A percentile compares a stretch with the other conserved stretches of the same genome.
Conservation (phyloP, 2,329 filamentous ascomycete genomes). For the Trichoderma asperellum region DNA sequence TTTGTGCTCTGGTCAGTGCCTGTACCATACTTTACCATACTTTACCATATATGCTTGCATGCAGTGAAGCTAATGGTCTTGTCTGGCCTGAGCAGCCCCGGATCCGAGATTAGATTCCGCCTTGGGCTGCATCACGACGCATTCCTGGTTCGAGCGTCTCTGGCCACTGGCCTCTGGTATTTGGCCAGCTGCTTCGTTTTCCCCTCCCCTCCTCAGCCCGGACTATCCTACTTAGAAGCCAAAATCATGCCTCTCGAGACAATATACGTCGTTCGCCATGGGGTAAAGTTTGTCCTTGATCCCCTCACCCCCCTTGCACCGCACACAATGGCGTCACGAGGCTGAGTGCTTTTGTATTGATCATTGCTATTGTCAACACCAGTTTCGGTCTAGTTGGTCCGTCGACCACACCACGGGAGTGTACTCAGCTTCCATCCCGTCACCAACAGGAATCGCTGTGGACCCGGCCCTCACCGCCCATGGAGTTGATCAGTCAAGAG, state of each 20-base stretch:
- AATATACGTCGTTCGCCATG: slow-evolving; percentile 76
- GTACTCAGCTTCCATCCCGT: slow-evolving; percentile 73
- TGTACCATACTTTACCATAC: not conserved
- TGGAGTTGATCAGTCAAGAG: slow-evolving; percentile 79
- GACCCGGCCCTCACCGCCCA: slow-evolving; percentile 88
- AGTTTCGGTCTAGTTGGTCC: slow-evolving; percentile 91
- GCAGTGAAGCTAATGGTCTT: not conserved
- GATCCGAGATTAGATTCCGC: slow-evolving; percentile 19
- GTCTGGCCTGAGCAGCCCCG: slow-evolving; percentile 22
- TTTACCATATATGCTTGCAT: not conserved
- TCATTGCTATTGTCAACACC: slow-evolving; percentile 32
- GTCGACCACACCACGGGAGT: slow-evolving; percentile 79
- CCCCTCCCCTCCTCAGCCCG: not conserved
- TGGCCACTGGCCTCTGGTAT: not conserved
- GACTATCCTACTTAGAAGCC: not conserved
- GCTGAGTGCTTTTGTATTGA: slow-evolving; percentile 30
- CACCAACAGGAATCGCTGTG: slow-evolving; percentile 84
- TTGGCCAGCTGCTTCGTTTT: not conserved
- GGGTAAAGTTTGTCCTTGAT: slow-evolving; percentile 55
- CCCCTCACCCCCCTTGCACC: slow-evolving; percentile 26
- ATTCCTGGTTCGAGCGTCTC: slow-evolving; percentile 4
- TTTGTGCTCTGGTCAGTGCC: not conserved
- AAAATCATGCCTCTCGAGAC: slow-evolving; percentile 65
- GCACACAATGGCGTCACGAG: slow-evolving; percentile 28
- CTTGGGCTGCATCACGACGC: slow-evolving; percentile 25